Conservation (phyloP, 2,329 filamentous ascomycete species). For the Sarocladium oryzae region DNA sequence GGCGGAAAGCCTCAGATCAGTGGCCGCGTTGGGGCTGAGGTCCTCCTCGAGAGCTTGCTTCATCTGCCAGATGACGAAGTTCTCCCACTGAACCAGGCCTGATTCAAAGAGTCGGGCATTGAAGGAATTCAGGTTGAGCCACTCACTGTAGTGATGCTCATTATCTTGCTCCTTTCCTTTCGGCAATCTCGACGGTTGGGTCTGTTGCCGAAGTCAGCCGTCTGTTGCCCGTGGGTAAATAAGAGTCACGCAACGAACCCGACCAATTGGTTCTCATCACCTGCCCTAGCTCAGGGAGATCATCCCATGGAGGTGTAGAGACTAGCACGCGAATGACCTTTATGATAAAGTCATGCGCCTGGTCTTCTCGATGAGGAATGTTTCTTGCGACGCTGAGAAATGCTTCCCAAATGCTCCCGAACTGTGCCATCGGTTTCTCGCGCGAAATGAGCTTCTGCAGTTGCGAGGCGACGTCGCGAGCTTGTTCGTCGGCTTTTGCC, state of each 20-base stretch:
- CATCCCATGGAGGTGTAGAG: constrained; percentile 4
- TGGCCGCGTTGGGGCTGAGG: too few species aligned
- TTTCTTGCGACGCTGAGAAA: constrained; percentile 8
- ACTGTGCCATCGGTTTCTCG: background rate
- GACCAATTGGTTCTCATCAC: constrained; percentile 8
- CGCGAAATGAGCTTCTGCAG: too few species aligned
- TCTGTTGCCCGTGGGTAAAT: constrained; percentile 5
- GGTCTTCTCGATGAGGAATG: constrained; percentile 6
- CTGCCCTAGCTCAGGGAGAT: constrained; percentile 3
- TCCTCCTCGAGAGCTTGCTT: constrained; percentile 7
- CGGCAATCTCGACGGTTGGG: background rate
- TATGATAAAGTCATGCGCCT: constrained; percentile 2
- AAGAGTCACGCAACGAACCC: constrained; percentile 2
- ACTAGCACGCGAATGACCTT: constrained; percentile 7
- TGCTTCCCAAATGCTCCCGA: constrained; percentile 7
- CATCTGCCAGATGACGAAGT: constrained; percentile 8
- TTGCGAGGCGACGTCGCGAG: too few species aligned
- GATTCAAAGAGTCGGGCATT: constrained; percentile 2
- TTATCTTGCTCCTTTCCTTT: background rate
- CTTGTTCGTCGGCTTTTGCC: constrained; percentile 6
- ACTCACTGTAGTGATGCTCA: constrained; percentile 3
- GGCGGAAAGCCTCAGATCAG: too few species aligned
- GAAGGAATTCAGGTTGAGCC: constrained; percentile 6
- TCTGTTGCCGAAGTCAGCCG: background rate
- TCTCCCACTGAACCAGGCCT: constrained; percentile 3